A percentile compares a stretch with the other conserved stretches of the same genome.
Conservation (phyloP, 805 yeast genomes). For the Kodamaea neixiangensis region DNA sequence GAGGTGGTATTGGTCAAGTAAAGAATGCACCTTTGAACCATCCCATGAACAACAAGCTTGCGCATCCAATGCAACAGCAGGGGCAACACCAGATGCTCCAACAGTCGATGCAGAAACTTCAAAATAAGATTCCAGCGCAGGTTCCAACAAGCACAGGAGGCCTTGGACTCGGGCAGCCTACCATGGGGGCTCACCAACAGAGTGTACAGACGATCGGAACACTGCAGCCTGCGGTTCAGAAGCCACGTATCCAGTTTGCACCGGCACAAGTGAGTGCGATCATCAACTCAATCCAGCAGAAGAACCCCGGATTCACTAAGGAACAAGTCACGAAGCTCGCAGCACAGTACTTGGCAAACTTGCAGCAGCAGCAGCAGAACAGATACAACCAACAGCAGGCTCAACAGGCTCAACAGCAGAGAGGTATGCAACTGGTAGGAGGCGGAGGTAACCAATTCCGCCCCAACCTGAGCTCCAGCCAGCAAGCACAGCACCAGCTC, state of each 20-base stretch:
- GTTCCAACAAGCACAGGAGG: background rate
- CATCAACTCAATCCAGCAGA: constrained; percentile 62
- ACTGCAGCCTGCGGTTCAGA: constrained; percentile 12
- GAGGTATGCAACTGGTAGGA: background rate
- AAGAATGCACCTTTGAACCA: constrained; percentile 7
- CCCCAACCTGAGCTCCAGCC: background rate
- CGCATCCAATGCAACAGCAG: constrained; percentile 6
- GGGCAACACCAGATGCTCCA: constrained; percentile 5
- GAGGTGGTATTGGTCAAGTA: background rate
- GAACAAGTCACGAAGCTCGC: constrained; percentile 69
- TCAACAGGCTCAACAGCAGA: constrained; percentile 20
- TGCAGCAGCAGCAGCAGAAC: constrained; percentile 54
- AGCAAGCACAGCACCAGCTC: constrained; percentile 2
- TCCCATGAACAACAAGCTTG: constrained; percentile 1
- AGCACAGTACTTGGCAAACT: constrained; percentile 59
- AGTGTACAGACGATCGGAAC: background rate
- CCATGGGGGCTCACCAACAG: background rate
- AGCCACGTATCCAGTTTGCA: constrained; percentile 47
- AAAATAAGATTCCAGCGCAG: constrained; percentile 5
- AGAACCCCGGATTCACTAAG: constrained; percentile 61
- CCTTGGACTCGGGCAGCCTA: background rate
- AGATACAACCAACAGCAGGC: constrained; percentile 14
- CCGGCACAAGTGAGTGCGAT: constrained; percentile 68
- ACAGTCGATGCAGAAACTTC: constrained; percentile 3
- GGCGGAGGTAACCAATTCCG: constrained; percentile 11